Evolutionary conservation across 202 grass and related monocot genomes (phyloP).

Genomic region (Setaria viridis): DNA sequence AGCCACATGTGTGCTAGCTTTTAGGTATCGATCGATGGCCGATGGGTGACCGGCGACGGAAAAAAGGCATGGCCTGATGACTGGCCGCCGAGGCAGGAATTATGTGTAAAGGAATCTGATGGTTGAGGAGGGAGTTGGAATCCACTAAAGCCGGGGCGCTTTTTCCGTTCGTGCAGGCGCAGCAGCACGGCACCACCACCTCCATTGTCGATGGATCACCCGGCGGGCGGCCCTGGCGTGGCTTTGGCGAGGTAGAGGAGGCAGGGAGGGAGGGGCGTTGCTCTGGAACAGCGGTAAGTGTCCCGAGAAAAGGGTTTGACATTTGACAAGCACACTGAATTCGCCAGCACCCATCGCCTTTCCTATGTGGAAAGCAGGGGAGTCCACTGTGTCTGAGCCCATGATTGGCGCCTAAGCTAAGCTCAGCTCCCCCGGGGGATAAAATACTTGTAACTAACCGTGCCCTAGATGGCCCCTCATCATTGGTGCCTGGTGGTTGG

Average conservation of each 20-base stretch:
- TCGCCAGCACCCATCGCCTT: conserved; percentile 11
- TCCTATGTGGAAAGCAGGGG: conserved; percentile 60
- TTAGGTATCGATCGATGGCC: conserved; percentile 15
- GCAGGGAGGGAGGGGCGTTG: not conserved
- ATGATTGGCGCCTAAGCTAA: conserved; percentile 61
- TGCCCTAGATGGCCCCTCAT: conserved; percentile 42
- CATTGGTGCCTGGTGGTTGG: conserved; percentile 41
- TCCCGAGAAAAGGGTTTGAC: conserved; percentile 44
- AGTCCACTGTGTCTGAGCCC: conserved; percentile 44
- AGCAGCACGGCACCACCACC: not conserved
- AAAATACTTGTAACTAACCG: conserved; percentile 47
- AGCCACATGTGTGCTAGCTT: not conserved
- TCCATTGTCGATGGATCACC: not conserved
- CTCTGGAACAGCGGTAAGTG: conserved; percentile 12
- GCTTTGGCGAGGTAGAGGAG: not conserved
- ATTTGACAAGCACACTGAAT: conserved; percentile 47
- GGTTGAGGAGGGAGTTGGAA: conserved; percentile 83
- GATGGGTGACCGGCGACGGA: not conserved
- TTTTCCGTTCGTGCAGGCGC: conserved; percentile 46
- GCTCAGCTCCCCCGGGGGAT: not conserved
- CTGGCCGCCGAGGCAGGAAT: conserved; percentile 50
- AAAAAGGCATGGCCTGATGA: conserved; percentile 34
- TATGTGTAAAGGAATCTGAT: conserved; percentile 81
- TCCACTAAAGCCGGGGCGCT: conserved; percentile 61
- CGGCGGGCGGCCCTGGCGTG: not conserved